A percentile compares a stretch with the other conserved stretches of the same genome.
Conservation (phyloP, 345 rosid species). For the Corchorus capsularis region DNA sequence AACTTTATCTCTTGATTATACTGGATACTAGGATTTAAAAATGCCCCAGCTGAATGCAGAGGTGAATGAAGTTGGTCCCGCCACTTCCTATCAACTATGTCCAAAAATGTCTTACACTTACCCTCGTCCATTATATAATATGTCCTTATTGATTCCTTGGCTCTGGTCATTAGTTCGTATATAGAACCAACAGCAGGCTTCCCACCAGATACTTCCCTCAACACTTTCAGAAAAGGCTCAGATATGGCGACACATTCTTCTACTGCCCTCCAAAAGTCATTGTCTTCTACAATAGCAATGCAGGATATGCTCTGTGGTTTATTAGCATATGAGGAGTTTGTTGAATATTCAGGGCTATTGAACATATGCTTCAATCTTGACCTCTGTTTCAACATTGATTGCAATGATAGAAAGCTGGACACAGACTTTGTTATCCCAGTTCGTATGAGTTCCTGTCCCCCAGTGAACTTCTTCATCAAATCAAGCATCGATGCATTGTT, state of each 20-base stretch:
- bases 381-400: constrained; percentile 74
- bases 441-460: constrained; percentile 70
- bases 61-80: constrained; percentile 80
- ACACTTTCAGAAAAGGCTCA: constrained; percentile 77
- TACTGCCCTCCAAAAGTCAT: constrained; percentile 78
- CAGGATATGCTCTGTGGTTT: constrained; percentile 67
- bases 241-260: constrained; percentile 88
- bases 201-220: constrained; percentile 85
- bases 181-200: constrained; percentile 76
- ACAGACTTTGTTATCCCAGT: constrained; percentile 76
- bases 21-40: constrained; percentile 79
- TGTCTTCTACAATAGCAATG: constrained; percentile 60
- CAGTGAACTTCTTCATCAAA: constrained; percentile 68
- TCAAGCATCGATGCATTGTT: constrained; percentile 70
- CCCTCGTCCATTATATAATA: constrained; percentile 88
- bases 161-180: constrained; percentile 82
- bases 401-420: constrained; percentile 71
- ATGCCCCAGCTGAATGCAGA: constrained; percentile 86
- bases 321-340: constrained; percentile 52
- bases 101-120: constrained; percentile 75
- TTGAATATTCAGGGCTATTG: constrained; percentile 66
- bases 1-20: constrained; percentile 82
- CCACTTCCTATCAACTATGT: constrained; percentile 81
- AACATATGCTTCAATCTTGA: constrained; percentile 69
- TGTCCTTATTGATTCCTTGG: constrained; percentile 81